Conservation (phyloP, 768 basidiomycete species). For the Mycena floridula region DNA sequence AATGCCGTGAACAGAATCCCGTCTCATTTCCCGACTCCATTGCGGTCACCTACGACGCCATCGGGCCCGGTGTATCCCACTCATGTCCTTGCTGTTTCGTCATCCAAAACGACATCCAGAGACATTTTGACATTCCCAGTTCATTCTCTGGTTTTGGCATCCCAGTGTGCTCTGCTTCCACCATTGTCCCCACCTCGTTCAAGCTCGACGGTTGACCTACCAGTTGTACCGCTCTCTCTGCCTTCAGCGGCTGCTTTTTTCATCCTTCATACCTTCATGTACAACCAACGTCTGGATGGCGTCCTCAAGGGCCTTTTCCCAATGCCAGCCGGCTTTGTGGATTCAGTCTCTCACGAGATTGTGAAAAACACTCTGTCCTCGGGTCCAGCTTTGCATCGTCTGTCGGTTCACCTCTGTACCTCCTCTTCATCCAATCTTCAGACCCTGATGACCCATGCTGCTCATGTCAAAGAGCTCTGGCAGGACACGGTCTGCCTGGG, state of each 20-base stretch:
- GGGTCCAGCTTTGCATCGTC: constrained; percentile 45
- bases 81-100: constrained; percentile 47
- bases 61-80: constrained; percentile 38
- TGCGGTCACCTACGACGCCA: constrained; percentile 21
- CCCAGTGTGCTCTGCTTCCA: constrained; percentile 53
- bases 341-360: constrained; percentile 35
- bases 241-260: constrained; percentile 69
- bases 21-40: constrained; percentile 51
- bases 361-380: constrained; percentile 41
- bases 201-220: constrained; percentile 33
- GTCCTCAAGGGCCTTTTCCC: constrained; percentile 64
- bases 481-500: constrained; percentile 73
- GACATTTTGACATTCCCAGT: constrained; percentile 47
- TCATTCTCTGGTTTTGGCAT: constrained; percentile 57
- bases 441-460: constrained; percentile 48
- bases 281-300: constrained; percentile 54
- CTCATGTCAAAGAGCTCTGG: constrained; percentile 75
- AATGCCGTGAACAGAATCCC: constrained; percentile 54
- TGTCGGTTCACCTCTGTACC: constrained; percentile 46
- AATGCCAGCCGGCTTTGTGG: constrained; percentile 38
- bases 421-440: constrained; percentile 38
- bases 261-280: constrained; percentile 59
- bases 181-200: constrained; percentile 33
- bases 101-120: constrained; percentile 32
- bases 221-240: constrained; percentile 63